Conservation (phyloP, 2,329 filamentous ascomycete species). For the Thielaviopsis euricoi region DNA sequence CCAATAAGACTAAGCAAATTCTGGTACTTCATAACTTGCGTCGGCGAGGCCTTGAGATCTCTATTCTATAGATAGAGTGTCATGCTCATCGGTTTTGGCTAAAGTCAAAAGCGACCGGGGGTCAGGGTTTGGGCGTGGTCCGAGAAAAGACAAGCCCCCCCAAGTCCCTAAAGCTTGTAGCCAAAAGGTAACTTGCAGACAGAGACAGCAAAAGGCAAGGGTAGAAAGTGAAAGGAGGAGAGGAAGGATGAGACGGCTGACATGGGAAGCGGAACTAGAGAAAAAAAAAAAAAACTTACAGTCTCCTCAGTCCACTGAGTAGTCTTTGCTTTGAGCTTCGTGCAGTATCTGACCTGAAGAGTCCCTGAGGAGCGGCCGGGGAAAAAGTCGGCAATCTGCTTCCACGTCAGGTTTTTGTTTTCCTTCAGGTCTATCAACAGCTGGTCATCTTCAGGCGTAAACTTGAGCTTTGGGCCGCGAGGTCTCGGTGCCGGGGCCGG, state of each 20-base stretch:
- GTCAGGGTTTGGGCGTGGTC: too few species aligned
- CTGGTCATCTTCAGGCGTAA: conserved; percentile 81
- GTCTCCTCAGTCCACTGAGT: conserved; percentile 89
- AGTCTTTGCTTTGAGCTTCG: conserved; percentile 84
- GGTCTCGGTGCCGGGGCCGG: conserved; percentile 65
- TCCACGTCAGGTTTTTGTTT: conserved; percentile 89
- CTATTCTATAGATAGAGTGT: too few species aligned
- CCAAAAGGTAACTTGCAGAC: too few species aligned
- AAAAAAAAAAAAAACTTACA: conserved; percentile 36
- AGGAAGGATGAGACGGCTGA: background rate
- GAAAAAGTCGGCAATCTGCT: conserved; percentile 94
- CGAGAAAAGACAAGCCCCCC: too few species aligned
- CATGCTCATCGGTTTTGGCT: too few species aligned
- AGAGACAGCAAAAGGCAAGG: too few species aligned
- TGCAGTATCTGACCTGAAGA: conserved; percentile 85
- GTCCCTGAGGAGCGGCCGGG: conserved; percentile 81
- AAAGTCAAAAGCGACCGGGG: too few species aligned
- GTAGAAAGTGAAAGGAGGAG: background rate
- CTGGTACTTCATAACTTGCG: too few species aligned
- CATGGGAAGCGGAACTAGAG: background rate
- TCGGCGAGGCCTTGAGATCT: too few species aligned
- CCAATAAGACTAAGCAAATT: too few species aligned
- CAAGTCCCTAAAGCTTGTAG: too few species aligned
- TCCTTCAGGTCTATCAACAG: conserved; percentile 82
- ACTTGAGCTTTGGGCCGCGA: conserved; percentile 80